These are phyloP conservation scores for Nyssa sinensis DNA, from an alignment of 148 eudicot species.

Conservation along the genomic window DNA sequence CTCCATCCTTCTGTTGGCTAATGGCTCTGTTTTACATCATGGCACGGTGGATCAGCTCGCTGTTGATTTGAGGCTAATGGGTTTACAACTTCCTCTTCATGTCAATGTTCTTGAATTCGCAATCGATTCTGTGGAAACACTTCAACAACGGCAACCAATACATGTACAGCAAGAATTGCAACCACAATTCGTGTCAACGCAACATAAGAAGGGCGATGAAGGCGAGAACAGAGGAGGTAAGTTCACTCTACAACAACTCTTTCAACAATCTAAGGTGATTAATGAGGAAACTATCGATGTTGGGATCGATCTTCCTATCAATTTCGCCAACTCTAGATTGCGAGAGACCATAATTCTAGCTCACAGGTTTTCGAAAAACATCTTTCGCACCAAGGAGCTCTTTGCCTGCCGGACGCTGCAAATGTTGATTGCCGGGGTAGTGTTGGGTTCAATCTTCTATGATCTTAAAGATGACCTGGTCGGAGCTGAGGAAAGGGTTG, in stretches of 20 bases:
- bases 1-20: constrained; percentile 72
- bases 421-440: constrained; percentile 75
- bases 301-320: constrained; percentile 12
- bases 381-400: constrained; percentile 78
- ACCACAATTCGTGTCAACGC: constrained; percentile 4
- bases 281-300: constrained; percentile 45
- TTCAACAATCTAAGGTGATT: constrained; percentile 84
- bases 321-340: constrained; percentile 59
- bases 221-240: constrained; percentile 26
- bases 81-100: constrained; percentile 59
- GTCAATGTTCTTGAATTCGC: constrained; percentile 84
- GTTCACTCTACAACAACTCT: constrained; percentile 77
- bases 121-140: constrained; percentile 70
- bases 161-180: constrained; percentile 16
- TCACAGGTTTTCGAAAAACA: constrained; percentile 75
- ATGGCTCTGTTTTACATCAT: constrained; percentile 75
- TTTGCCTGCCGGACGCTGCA: constrained; percentile 75
- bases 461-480: constrained; percentile 54
- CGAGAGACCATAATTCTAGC: constrained; percentile 62
- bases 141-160: constrained; percentile 32
- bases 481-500: constrained; percentile 83
- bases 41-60: constrained; percentile 72
- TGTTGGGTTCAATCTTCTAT: constrained; percentile 85
- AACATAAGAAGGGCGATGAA: too few relatives aligned
- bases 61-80: constrained; percentile 47